Evolutionary conservation across 2,329 filamentous ascomycete genomes (phyloP).

Genomic region (Fusarium penzigii): DNA sequence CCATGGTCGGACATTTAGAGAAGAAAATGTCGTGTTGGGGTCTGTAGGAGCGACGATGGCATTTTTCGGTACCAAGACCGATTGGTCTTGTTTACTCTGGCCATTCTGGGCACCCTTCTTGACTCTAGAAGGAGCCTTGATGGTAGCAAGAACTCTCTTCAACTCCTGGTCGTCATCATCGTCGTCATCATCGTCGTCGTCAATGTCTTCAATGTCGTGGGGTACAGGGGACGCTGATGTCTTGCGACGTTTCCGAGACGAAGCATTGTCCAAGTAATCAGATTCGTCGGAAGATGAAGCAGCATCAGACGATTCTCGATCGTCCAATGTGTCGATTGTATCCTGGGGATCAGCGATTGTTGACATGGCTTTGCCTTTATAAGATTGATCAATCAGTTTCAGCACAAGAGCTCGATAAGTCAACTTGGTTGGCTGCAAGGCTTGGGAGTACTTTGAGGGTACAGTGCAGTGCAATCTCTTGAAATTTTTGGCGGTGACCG

Average conservation of each 20-base stretch:
- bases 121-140: constrained; percentile 56
- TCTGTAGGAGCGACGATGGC: constrained; percentile 54
- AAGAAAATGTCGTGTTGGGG: constrained; percentile 66
- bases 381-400: constrained; percentile 11
- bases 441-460: neutral
- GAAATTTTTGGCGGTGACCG: constrained; percentile 31
- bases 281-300: constrained; percentile 42
- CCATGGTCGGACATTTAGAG: constrained; percentile 79
- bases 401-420: constrained; percentile 17
- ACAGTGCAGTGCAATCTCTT: neutral
- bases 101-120: constrained; percentile 39
- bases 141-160: constrained; percentile 40
- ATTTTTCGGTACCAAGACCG: constrained; percentile 27
- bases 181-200: constrained; percentile 32
- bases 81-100: constrained; percentile 18
- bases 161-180: constrained; percentile 35
- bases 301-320: constrained; percentile 12
- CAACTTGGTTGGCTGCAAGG: constrained; percentile 17
- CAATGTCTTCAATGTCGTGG: constrained; percentile 27
- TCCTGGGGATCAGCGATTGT: constrained; percentile 19
- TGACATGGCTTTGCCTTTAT: constrained; percentile 23
- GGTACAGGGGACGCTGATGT: constrained; percentile 30
- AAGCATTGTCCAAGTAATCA: constrained; percentile 49
- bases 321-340: constrained; percentile 19
- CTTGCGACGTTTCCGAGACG: constrained; percentile 48